These are phyloP conservation scores for Candida sphagnicola DNA, from an alignment of 805 yeast genomes.

Conservation along the genomic window DNA sequence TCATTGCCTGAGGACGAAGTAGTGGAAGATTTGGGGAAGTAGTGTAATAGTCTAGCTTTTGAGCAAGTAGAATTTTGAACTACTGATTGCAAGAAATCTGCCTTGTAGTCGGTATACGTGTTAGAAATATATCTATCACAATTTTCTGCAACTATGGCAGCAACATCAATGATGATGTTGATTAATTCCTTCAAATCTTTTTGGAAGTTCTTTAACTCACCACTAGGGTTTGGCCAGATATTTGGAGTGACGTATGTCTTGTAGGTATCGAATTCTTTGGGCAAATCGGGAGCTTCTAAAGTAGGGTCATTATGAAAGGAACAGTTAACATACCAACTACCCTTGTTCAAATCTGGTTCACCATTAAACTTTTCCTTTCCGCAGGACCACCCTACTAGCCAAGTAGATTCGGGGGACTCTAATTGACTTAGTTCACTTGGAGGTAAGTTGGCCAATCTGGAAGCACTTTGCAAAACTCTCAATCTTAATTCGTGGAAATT, in stretches of 20 bases:
- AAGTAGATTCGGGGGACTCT: slow-evolving; percentile 47
- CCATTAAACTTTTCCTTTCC: slow-evolving; percentile 51
- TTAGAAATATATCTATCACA: slow-evolving; percentile 44
- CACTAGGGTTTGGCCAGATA: slow-evolving; percentile 43
- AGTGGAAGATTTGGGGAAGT: slow-evolving; percentile 33
- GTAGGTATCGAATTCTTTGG: slow-evolving; percentile 25
- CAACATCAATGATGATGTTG: slow-evolving; percentile 44
- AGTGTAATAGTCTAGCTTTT: slow-evolving; percentile 56
- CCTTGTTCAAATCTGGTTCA: slow-evolving; percentile 47
- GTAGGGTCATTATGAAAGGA: slow-evolving; percentile 43
- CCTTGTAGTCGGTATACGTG: slow-evolving; percentile 23
- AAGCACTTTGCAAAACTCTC: slow-evolving; percentile 40
- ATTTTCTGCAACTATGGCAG: slow-evolving; percentile 47
- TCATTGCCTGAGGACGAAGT: slow-evolving; percentile 3
- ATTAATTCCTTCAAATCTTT: slow-evolving; percentile 35
- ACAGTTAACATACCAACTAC: slow-evolving; percentile 58
- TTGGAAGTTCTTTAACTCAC: slow-evolving; percentile 31
- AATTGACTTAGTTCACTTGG: slow-evolving; percentile 26
- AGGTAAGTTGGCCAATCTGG: slow-evolving; percentile 39
- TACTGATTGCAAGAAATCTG: slow-evolving; percentile 39
- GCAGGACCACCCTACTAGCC: slow-evolving; percentile 60
- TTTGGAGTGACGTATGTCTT: slow-evolving; percentile 47
- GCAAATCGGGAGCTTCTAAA: slow-evolving; percentile 46
- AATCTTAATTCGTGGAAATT: slow-evolving; percentile 34
- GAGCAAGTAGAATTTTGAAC: slow-evolving; percentile 50